Conservation (phyloP, 768 basidiomycete species). For the Serendipita sp. region DNA sequence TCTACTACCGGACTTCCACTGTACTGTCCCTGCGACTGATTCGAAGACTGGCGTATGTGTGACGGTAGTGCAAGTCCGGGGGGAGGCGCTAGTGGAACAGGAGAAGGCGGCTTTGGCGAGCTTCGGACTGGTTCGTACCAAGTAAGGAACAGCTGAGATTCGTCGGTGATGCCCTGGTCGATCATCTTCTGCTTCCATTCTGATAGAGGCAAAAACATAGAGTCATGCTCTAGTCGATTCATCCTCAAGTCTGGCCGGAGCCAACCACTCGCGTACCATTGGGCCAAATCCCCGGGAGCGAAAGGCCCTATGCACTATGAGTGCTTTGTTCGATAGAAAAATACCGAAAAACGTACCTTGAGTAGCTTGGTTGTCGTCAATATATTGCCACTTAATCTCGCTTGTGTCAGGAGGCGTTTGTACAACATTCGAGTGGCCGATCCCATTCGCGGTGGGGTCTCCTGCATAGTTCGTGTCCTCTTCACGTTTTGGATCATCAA, state of each 20-base stretch:
- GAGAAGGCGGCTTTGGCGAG: not conserved
- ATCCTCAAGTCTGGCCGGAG: not conserved
- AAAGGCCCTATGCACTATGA: not conserved
- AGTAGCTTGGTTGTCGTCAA: slow-evolving; percentile 1
- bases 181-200: not conserved
- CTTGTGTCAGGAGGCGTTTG: not conserved
- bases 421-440: not conserved
- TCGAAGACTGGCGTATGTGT: not conserved
- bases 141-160: not conserved
- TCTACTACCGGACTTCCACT: not conserved
- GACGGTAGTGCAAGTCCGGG: not conserved
- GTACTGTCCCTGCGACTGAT: not conserved
- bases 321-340: not conserved
- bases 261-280: not conserved
- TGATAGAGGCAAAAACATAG: not conserved
- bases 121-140: not conserved
- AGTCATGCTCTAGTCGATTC: not conserved
- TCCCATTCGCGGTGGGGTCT: not conserved
- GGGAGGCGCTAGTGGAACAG: not conserved
- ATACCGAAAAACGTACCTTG: not conserved
- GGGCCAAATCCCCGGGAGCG: not conserved
- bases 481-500: not conserved
- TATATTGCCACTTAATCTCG: not conserved
- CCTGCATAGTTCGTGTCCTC: not conserved
- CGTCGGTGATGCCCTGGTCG: not conserved